Base-by-base conservation (phyloP, 495 filamentous ascomycete species). In the Penicillium subrubescens region DNA sequence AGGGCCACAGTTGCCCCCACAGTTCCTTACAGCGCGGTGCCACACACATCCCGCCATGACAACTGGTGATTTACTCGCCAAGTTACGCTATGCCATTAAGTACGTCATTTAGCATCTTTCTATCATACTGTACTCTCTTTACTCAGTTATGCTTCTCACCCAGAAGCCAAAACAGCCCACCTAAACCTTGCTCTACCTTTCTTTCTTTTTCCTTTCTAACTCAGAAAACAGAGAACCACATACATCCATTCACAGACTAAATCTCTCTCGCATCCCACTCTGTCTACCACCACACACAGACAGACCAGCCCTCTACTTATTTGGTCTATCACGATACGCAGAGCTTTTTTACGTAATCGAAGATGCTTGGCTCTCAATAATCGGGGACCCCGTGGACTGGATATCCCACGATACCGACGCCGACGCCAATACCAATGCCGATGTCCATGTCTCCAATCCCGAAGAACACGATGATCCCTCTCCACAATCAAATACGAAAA, bases 301-400 rank as follows among this genome's bases (percentile, higher is more conserved):
- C 25, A 21, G 37, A 25, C 61, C 61, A 10, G 21, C 23, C 1
- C 57, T 67, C 17, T 67, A 67, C 37, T 17, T 48, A 0, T 33
- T 61, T 8, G 65, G 65, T 15, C 31, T 67, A 17, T 63, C 61
- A 19, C 65, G 58, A n/a, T 67, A 67, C 23, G 65, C 65, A 21
- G 65, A 67, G 39, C 29, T 67, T 8, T 67, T 59, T 34, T 61
- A 57, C 50, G 61, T 51, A 11, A 25, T 67, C 14, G 65, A 67
- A 44, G 60, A 50, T 23, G 61, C 52, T 23, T 67, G 65, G 65
- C 15, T 61, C 23, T 54, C 60, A 11, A 37, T 48, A 52, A 67
- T 60, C 55, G 65, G 61, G 3, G 65, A 67, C n/a, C 65, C 65
- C 2, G 21, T 31, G n/a, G 65, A 67, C 46, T 64, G 61, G 61